A percentile compares a stretch with the other conserved stretches of the same genome.
These are phyloP conservation scores for Phaeosphaeria sp. DNA, from an alignment of 2,329 filamentous ascomycete genomes.

Conservation along the genomic window DNA sequence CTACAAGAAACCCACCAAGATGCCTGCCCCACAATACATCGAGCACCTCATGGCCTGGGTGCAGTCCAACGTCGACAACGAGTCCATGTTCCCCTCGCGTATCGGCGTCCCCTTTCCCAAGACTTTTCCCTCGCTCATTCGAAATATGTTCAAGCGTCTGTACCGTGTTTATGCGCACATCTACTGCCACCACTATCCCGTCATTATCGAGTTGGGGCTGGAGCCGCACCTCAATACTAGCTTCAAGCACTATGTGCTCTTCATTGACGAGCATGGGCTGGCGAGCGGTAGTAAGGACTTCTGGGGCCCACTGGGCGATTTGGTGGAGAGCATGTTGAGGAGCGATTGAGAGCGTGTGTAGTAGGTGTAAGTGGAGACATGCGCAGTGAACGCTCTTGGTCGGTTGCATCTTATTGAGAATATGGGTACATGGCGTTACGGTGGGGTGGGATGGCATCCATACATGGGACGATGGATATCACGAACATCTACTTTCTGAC, in stretches of 20 bases:
- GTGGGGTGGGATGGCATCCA: not conserved
- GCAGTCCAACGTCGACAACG: constrained; percentile 93
- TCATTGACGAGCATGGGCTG: constrained; percentile 94
- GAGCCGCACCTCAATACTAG: constrained; percentile 98
- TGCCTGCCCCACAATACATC: constrained; percentile 96
- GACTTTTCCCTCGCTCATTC: constrained; percentile 89
- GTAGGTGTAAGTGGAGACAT: not conserved
- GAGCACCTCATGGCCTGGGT: constrained; percentile 98
- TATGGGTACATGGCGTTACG: constrained; percentile 10
- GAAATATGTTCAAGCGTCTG: constrained; percentile 99
- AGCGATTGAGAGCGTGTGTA: constrained; percentile 69
- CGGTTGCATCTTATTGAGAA: not conserved
- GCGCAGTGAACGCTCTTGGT: not conserved
- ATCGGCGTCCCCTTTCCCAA: constrained; percentile 94
- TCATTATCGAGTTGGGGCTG: constrained; percentile 90
- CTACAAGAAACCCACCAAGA: constrained; percentile 96
- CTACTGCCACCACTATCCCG: constrained; percentile 97
- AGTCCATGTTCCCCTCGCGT: constrained; percentile 90
- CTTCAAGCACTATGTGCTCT: constrained; percentile 99
- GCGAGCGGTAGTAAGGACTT: constrained; percentile 90
- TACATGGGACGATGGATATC: constrained; percentile 7
- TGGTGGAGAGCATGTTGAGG: constrained; percentile 97
- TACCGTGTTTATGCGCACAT: constrained; percentile 98
- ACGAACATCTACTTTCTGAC: constrained; percentile 15
- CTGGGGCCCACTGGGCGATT: constrained; percentile 92